phyloP scores from a whole-genome alignment of 1,284 basidiomycete species.

The Heterobasidion occidentale region DNA sequence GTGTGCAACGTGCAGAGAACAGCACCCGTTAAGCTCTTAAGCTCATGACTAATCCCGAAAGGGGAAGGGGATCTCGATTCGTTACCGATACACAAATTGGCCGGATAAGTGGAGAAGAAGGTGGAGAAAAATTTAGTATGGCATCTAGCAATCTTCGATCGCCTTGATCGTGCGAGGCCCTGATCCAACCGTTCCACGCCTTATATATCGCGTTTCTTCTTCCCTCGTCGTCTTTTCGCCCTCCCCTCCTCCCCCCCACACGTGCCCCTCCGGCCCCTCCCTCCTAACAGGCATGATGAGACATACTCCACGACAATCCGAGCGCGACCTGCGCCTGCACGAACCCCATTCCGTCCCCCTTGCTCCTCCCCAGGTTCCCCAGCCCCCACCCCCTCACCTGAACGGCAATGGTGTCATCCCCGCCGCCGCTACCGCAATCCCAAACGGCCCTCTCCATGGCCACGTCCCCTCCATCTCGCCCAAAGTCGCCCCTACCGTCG shows the following conservation, averaged over 20 bases:
- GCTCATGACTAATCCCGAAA: slow-evolving; percentile 14
- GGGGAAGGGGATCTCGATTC: slow-evolving; percentile 15
- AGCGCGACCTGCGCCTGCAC: slow-evolving; percentile 52
- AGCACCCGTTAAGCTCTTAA: slow-evolving; percentile 14
- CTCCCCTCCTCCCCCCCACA: slow-evolving; percentile 16
- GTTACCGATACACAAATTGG: slow-evolving; percentile 15
- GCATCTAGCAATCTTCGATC: slow-evolving; percentile 20
- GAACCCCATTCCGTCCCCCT: slow-evolving; percentile 39
- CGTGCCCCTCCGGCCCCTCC: slow-evolving; percentile 10
- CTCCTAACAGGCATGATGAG: slow-evolving; percentile 47
- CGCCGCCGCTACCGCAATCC: slow-evolving; percentile 16
- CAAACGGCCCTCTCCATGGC: slow-evolving; percentile 27
- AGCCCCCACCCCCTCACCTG: slow-evolving; percentile 18
- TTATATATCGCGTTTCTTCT: slow-evolving; percentile 33
- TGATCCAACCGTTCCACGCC: slow-evolving; percentile 20
- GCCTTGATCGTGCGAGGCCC: slow-evolving; percentile 23
- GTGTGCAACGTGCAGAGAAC: slow-evolving; percentile 11
- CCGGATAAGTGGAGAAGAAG: slow-evolving; percentile 12
- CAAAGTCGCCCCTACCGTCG: slow-evolving; percentile 29
- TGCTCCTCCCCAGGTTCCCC: slow-evolving; percentile 19
- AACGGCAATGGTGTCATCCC: slow-evolving; percentile 47
- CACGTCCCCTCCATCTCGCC: slow-evolving; percentile 38
- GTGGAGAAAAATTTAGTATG: slow-evolving; percentile 7
- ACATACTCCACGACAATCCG: slow-evolving; percentile 45
- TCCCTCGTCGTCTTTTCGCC: slow-evolving; percentile 10